Evolutionary conservation across 164 flowering plant species (phyloP), one percentile per base, ranked within the genome.

Genomic region (Magnolia sinica): DNA sequence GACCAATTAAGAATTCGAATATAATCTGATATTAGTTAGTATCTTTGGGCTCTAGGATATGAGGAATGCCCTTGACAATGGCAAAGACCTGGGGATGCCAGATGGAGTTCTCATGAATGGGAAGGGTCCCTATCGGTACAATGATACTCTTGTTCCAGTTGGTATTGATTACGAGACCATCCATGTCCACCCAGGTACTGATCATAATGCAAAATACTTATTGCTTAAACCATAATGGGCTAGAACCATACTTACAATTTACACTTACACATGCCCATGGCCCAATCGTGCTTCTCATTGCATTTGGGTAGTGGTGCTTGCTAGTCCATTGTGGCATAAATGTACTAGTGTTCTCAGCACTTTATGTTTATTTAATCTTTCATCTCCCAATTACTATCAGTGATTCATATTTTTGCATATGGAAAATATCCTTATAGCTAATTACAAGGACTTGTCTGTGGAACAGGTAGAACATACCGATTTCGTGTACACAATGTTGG

Each of bases 51-150:
- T 83, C 27, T 79, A 93, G 98, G 92, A 86, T 80, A 80, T 96
- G 79, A 91, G 97, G 79, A 91, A 84, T 79, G 76, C 86, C 31
- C 94, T 96, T 69, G 85, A 91, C 73, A 89, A 77, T 9, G 98
- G 98, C 7, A 87, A 87, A 84, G 91, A 84, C 74, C 92, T 94
- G 61, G 99, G 98, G 61, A 93, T 89, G 90, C 99, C 99, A 0
- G 93, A 96, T 85, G 99, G 99, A 52, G 98, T 96, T 82, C 88
- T 96, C 31, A 92, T 94, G 50, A 96, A 96, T 82, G 99, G 98
- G 59, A 93, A 91, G 87, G 98, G 98, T 13, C 99, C 99, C 72
- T 96, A 87, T 76, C 85, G 86, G 73, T 96, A 96, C 82, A 93
- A 96, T 76, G 79, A 74, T 49, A 93, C 98, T 0, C 91, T 94